Evolutionary conservation across 2,329 filamentous ascomycete genomes (phyloP), one percentile per base, ranked within the genome.

Genomic region (Zarea fungicola): DNA sequence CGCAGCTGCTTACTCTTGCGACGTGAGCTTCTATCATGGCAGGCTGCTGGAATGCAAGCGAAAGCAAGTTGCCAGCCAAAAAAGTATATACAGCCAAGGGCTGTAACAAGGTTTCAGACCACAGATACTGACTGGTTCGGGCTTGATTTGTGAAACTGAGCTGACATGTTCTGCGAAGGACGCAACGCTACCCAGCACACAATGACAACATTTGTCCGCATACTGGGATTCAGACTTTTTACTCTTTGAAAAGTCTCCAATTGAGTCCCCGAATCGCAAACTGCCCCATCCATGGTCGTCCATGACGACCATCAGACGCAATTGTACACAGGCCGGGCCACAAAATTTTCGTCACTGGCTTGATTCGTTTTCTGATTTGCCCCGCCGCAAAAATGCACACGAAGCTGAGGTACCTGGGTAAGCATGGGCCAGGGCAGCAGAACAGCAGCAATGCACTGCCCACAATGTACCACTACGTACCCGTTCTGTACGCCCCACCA

Each of bases 331-430:
- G 14, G 19, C 10, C 26, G 44, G 11, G 18, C 44, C 44, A 48
- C 44, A 48, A 41, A 48, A 48, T 21, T 41, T 41, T 48, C 36
- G 44, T 48, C 44, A 41, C 44, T 32, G 35, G 14, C 25, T 14
- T 21, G 40, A 19, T 31, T 18, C 14, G 32, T 43, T 25, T 21
- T 19, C 32, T 19, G 7, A 10, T 11, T 22, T 34, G 26, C 14
- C 41, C 41, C 41, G 29, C 29, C 26, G 26, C 26, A 7, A 29
- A 7, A 29, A 7, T 29, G 26, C 7, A 7, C 7, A 29, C 26
- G 7, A 29, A 13, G 26, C 26, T n/a, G n/a, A 29, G 13, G 26
- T 13, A 7, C 26, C 7, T 29, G 26, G 13, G 7, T 29, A 13
- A 13, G 7, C 26, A 29, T 7, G 26, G 13, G 7, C 26, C 26